Evolutionary conservation across 1,284 basidiomycete genomes (phyloP).

Genomic region (Wolfiporia cocos): DNA sequence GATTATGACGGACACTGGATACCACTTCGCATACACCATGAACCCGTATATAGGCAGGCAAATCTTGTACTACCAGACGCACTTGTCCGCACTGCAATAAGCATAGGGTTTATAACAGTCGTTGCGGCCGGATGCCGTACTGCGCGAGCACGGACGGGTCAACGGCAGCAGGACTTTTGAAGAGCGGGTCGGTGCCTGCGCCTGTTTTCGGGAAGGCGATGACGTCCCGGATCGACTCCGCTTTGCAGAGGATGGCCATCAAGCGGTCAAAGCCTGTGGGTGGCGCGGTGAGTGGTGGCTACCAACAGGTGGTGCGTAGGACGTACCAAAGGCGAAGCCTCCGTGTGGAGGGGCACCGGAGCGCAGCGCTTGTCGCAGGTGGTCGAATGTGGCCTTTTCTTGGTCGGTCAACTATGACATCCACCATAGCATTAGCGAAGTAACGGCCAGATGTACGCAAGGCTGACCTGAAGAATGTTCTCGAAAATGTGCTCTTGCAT

Average conservation of each 20-base stretch:
- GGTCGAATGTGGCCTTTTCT: constrained; percentile 76
- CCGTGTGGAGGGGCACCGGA: constrained; percentile 94
- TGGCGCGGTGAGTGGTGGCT: constrained; percentile 8
- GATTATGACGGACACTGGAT: no score
- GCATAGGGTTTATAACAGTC: no score
- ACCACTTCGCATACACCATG: not conserved
- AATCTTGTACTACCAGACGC: no score
- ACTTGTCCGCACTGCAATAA: no score
- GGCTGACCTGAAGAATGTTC: constrained; percentile 67
- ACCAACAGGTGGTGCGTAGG: constrained; percentile 5
- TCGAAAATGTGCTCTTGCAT: constrained; percentile 85
- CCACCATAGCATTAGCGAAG: not conserved
- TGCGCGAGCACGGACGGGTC: constrained; percentile 49
- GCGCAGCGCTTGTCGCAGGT: constrained; percentile 79
- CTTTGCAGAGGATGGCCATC: constrained; percentile 83
- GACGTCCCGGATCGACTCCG: constrained; percentile 86
- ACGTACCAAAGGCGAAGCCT: constrained; percentile 84
- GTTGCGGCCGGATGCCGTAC: constrained; percentile 48
- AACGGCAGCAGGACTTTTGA: constrained; percentile 77
- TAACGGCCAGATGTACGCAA: not conserved
- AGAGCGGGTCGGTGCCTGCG: constrained; percentile 80
- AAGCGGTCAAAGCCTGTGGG: constrained; percentile 83
- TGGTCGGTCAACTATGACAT: constrained; percentile 54
- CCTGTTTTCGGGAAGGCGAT: constrained; percentile 95
- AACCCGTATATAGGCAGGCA: no score